Base-by-base conservation (phyloP, 225 moss, liverwort and hornwort genomes). In the Polytrichum formosum region DNA sequence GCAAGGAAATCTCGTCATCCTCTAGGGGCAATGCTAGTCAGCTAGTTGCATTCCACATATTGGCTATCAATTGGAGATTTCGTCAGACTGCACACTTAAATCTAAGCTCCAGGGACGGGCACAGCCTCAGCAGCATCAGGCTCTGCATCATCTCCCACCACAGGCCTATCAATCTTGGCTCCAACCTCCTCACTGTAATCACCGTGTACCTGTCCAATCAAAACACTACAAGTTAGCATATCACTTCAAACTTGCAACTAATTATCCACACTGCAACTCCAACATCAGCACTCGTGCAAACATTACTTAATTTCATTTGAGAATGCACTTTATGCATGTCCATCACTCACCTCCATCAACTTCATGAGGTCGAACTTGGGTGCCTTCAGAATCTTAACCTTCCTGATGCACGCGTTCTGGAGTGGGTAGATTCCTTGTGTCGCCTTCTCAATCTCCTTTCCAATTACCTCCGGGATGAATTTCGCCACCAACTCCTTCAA, bases 121-220 rank as follows among this genome's bases (percentile, higher is more conserved):
- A 62, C 79, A 72, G 75, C 59, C 63, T 86, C 83, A 2, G 73
- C 72, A 55, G 67, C 60, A 54, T 73, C 67, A 56, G 67, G 54
- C 71, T 83, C 77, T 6, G 74, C 72, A 10, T 83, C 85, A 28
- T 83, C 85, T 63, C 83, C 85, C 0, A 70, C 85, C 0, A 70
- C 85, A 7, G 83, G 77, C 35, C 85, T 68, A 61, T 79, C 85
- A 28, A 86, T 82, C 73, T 85, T 82, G 1, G 76, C 71, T 35
- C 81, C 85, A 1, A 85, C 85, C 60, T 83, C 82, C 74, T 85
- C 79, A 58, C 76, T 77, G 77, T 77, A 85, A 60, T 85, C 85
- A 5, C 85, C 85, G 28, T 85, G 85, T 0, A 85, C 85, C 82
- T 85, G 84, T 58, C 53, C 63, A 5, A 26, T 21, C 23, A 55